Conservation (phyloP, 768 basidiomycete genomes). For the Steccherinum ochraceum region DNA sequence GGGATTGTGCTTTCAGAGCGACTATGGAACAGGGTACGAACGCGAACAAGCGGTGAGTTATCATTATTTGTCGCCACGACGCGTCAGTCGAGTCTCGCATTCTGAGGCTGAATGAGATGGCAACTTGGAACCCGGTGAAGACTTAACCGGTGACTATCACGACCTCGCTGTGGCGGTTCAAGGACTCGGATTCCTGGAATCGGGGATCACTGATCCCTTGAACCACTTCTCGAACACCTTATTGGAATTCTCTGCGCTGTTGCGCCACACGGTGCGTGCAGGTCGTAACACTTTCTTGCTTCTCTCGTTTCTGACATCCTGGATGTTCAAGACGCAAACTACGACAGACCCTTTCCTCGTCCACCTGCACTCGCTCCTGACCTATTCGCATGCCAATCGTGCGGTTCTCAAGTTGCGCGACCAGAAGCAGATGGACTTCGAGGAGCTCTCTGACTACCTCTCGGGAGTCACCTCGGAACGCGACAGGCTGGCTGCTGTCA, state of each 20-base stretch:
- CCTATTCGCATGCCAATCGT: slow-evolving; percentile 90
- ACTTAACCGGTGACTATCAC: slow-evolving; percentile 95
- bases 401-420: slow-evolving; percentile 93
- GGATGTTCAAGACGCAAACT: slow-evolving; percentile 80
- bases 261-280: slow-evolving; percentile 72
- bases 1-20: slow-evolving; percentile 80
- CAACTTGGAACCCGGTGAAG: slow-evolving; percentile 77
- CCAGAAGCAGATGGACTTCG: slow-evolving; percentile 98
- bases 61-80: slow-evolving; percentile 5
- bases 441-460: slow-evolving; percentile 93
- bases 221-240: slow-evolving; percentile 96
- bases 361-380: slow-evolving; percentile 86
- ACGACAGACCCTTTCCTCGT: slow-evolving; percentile 87
- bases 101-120: slow-evolving; percentile 85
- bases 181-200: slow-evolving; percentile 95
- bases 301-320: neutral
- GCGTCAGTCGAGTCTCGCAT: neutral
- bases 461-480: slow-evolving; percentile 90
- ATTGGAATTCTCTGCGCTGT: slow-evolving; percentile 86
- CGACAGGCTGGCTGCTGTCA: slow-evolving; percentile 85
- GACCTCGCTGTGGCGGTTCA: slow-evolving; percentile 95
- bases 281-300: neutral
- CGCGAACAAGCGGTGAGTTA: slow-evolving; percentile 80
- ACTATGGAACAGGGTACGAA: slow-evolving; percentile 70
- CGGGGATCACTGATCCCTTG: slow-evolving; percentile 95